A percentile compares a stretch with the other conserved stretches of the same genome.
Evolutionary conservation across 2,329 filamentous ascomycete species (phyloP).

Genomic region (Alternaria burnsii): DNA sequence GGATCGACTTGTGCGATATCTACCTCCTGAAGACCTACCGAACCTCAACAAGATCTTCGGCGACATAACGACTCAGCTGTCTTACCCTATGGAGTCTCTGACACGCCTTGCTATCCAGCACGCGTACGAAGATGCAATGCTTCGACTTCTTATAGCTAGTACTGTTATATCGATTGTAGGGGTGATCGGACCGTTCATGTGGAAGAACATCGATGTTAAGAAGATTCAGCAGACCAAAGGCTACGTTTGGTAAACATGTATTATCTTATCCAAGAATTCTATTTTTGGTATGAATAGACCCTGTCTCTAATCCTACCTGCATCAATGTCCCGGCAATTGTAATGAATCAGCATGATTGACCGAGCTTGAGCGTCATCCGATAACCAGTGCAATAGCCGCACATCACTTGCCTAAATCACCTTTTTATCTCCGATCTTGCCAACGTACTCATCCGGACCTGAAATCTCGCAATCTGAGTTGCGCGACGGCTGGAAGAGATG

Average conservation of each 20-base stretch:
- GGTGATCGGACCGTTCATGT: constrained; percentile 18
- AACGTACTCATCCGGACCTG: neutral
- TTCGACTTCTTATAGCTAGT: constrained; percentile 18
- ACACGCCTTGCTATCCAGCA: constrained; percentile 53
- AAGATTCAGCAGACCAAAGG: constrained; percentile 18
- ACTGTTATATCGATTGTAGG: constrained; percentile 17
- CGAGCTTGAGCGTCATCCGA: too few relatives aligned
- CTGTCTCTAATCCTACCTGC: too few relatives aligned
- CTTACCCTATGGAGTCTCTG: constrained; percentile 59
- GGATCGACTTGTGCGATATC: constrained; percentile 10
- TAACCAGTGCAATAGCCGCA: fast-evolving
- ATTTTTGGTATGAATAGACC: fast-evolving
- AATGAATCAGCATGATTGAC: too few relatives aligned
- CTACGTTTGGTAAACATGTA: neutral
- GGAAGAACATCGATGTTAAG: constrained; percentile 22
- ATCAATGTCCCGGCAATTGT: too few relatives aligned
- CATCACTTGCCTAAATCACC: too few relatives aligned
- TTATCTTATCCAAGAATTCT: too few relatives aligned
- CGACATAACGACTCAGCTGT: constrained; percentile 62
- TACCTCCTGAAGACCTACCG: constrained; percentile 54
- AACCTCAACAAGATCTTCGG: constrained; percentile 57
- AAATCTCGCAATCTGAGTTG: neutral
- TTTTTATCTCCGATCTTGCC: neutral
- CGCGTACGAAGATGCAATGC: constrained; percentile 34
- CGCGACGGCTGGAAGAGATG: fast-evolving